phyloP scores from a whole-genome alignment of 441 rosid genomes.

The Arabidopsis hybrid region DNA sequence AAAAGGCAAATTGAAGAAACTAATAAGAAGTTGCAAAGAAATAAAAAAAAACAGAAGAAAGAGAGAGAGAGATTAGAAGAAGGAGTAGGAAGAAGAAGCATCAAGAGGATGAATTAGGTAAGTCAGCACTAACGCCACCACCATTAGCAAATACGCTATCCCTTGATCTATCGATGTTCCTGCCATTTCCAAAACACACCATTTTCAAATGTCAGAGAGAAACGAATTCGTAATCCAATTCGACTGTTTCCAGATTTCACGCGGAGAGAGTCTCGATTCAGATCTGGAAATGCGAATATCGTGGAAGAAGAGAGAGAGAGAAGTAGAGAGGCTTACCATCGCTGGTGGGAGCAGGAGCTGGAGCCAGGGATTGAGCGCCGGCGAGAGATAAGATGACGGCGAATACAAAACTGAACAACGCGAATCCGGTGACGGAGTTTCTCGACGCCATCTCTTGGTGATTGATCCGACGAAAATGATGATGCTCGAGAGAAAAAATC shows the following conservation, averaged over 20 bases:
- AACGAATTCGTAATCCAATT: not conserved
- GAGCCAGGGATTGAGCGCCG: conserved; percentile 56
- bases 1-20: not conserved
- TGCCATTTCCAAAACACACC: conserved; percentile 32
- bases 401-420: conserved; percentile 54
- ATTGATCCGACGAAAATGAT: not conserved
- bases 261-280: conserved; percentile 3
- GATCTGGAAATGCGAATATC: conserved; percentile 38
- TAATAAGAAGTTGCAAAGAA: not conserved
- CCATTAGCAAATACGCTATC: conserved; percentile 80
- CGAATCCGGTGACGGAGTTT: conserved; percentile 44
- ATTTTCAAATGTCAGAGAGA: conserved; percentile 5
- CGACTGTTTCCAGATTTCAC: conserved; percentile 34
- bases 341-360: conserved; percentile 73
- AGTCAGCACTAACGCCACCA: conserved; percentile 76
- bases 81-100: conserved; percentile 60
- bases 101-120: conserved; percentile 83
- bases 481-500: not conserved
- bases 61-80: conserved; percentile 49
- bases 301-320: not conserved
- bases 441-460: conserved; percentile 51
- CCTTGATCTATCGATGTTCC: conserved; percentile 90
- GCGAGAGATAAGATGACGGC: conserved; percentile 55
- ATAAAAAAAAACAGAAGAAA: not conserved
- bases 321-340: conserved; percentile 55